Conservation (phyloP, 2,329 filamentous ascomycete genomes). For the Penicillium janthinellum region DNA sequence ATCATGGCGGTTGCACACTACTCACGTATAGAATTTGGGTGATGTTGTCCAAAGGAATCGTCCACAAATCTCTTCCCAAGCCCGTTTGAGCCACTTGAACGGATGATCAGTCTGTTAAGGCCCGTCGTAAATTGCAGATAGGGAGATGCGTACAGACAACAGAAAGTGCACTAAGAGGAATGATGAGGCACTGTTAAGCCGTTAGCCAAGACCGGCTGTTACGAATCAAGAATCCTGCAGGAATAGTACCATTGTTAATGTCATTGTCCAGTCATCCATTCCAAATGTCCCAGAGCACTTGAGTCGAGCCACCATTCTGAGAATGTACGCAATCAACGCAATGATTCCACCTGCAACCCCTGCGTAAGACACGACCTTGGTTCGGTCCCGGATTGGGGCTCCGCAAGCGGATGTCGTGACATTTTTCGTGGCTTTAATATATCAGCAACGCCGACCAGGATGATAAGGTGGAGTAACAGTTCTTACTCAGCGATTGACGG, state of each 20-base stretch:
- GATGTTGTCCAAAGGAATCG: constrained; percentile 46
- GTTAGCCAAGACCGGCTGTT: not conserved
- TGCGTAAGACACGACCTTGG: constrained; percentile 32
- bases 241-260: constrained; percentile 30
- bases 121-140: too few relatives aligned
- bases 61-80: constrained; percentile 51
- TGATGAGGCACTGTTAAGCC: constrained; percentile 17
- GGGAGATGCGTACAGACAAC: constrained; percentile 26
- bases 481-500: constrained; percentile 40
- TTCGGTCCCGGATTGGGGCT: constrained; percentile 41
- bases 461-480: not conserved
- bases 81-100: constrained; percentile 43
- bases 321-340: constrained; percentile 36
- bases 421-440: constrained; percentile 44
- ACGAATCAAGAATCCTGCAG: not conserved
- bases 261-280: constrained; percentile 45
- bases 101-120: constrained; percentile 7
- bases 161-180: constrained; percentile 30
- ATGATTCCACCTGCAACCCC: constrained; percentile 39
- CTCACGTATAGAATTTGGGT: constrained; percentile 44
- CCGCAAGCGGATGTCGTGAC: constrained; percentile 43
- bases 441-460: constrained; percentile 11
- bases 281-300: constrained; percentile 39
- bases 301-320: constrained; percentile 43
- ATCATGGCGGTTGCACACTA: constrained; percentile 8